A percentile compares a stretch with the other conserved stretches of the same genome.
These are phyloP conservation scores for Triticum turgidum DNA, from an alignment of 176 grass and related monocot species.

Conservation along the genomic window DNA sequence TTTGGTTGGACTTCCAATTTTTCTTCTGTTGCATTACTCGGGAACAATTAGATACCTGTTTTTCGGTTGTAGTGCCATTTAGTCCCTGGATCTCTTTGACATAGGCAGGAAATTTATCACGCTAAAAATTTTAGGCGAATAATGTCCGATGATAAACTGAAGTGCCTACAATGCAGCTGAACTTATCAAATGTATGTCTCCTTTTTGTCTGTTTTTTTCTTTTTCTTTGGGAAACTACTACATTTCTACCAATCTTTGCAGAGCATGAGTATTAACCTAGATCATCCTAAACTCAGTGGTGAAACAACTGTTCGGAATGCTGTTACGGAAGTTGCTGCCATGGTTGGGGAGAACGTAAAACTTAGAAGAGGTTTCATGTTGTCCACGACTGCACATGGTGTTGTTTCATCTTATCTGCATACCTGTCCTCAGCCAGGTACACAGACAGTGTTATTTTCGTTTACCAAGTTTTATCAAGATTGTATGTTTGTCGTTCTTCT, in stretches of 20 bases:
- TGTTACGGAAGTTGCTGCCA: too few species aligned
- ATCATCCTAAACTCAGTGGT: constrained; percentile 77
- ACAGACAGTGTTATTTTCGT: too few species aligned
- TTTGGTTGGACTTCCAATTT: neutral
- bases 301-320: constrained; percentile 52
- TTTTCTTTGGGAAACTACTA: constrained; percentile 15
- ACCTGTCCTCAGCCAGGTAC: too few species aligned
- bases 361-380: too few species aligned
- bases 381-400: too few species aligned
- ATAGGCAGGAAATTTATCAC: neutral
- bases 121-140: neutral
- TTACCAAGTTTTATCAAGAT: too few species aligned
- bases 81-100: neutral
- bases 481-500: too few species aligned
- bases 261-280: constrained; percentile 72
- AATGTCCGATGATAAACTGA: neutral
- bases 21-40: neutral
- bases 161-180: neutral
- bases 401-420: too few species aligned
- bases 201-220: neutral
- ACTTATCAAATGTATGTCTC: neutral
- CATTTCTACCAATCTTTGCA: constrained; percentile 47
- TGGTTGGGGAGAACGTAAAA: too few species aligned
- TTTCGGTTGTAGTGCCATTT: neutral
- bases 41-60: neutral